Evolutionary conservation across 352 stramenopile genomes (phyloP), one percentile per base, ranked within the genome.

Genomic region (Globisporangium mamillatum): DNA sequence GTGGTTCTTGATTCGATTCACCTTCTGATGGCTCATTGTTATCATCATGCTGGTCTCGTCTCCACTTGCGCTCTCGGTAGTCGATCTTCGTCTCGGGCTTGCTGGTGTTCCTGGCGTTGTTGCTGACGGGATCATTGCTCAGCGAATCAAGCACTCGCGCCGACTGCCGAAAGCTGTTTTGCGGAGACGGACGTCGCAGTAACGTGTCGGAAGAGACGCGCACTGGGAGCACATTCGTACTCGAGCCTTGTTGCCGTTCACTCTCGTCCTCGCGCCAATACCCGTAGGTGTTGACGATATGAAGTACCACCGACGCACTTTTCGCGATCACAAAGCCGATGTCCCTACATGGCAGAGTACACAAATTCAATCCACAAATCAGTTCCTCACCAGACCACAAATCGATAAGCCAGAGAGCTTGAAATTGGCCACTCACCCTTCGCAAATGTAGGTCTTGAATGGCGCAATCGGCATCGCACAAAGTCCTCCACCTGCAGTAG

Each of bases 291-390:
- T 68, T 84, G 20, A 84, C 76, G n/a, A 90, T 88, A n/a, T 79
- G 71, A 18, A 86, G 76, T 27, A 89, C 81, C 10, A 74, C 70
- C 1, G 78, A 78, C 10, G 84, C 80, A 9, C 61, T 77, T 69
- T 76, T 82, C 4, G 81, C 77, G 32, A 92, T 75, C 7, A 90
- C 72, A 75, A 92, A 86, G 0, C 84, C 81, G 66, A 90, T 85
- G 69, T 92, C 84, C 0, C 84, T 92, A 20, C 10, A 55, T 14
- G 14, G 25, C 9, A 69, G n/a, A 18, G 20, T 38, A 14, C 14
- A 48, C 46, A 58, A 2, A 6, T n/a, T 41, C 18, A 36, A 5
- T 22, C n/a, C 24, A n/a, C 32, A 34, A 58, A 12, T 59, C 41
- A 32, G 29, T 32, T 32, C 29, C 7, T 32, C 29, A 8, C 29